These are phyloP conservation scores for Ophiognomonia clavigignenti-juglandacearum DNA, from an alignment of 2,329 filamentous ascomycete species.

Conservation along the genomic window DNA sequence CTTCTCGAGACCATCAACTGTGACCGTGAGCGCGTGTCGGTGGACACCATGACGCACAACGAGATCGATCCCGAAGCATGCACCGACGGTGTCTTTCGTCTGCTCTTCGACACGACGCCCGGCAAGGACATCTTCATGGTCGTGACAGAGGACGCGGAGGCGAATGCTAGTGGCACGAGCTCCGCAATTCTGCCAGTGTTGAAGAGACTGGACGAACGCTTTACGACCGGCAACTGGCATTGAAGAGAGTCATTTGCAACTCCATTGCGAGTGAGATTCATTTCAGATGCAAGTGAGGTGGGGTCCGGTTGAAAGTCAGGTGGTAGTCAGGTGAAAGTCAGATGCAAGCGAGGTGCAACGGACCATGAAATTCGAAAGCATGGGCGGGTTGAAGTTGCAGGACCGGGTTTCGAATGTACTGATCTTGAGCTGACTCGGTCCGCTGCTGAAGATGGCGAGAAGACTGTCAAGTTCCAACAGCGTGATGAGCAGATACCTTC, in stretches of 20 bases:
- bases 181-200: constrained; percentile 71
- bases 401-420: too few relatives aligned
- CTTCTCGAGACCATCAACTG: constrained; percentile 96
- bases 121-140: constrained; percentile 84
- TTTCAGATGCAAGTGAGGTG: too few relatives aligned
- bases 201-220: constrained; percentile 52
- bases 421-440: too few relatives aligned
- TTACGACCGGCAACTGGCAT: constrained; percentile 15
- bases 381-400: too few relatives aligned
- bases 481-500: too few relatives aligned
- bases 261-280: too few relatives aligned
- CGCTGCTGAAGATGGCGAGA: too few relatives aligned
- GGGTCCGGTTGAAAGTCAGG: too few relatives aligned
- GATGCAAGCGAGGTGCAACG: neutral
- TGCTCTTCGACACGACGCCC: constrained; percentile 90
- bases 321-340: too few relatives aligned
- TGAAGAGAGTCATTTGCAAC: neutral
- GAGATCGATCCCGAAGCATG: constrained; percentile 77
- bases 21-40: constrained; percentile 73
- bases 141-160: constrained; percentile 89
- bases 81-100: constrained; percentile 47
- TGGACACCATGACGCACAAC: constrained; percentile 91
- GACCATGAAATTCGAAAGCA: too few relatives aligned
- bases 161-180: constrained; percentile 80
- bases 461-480: too few relatives aligned